Evolutionary conservation across 164 flowering plant species (phyloP), one percentile per base, ranked within the genome.

Genomic region (Annona squamosa): DNA sequence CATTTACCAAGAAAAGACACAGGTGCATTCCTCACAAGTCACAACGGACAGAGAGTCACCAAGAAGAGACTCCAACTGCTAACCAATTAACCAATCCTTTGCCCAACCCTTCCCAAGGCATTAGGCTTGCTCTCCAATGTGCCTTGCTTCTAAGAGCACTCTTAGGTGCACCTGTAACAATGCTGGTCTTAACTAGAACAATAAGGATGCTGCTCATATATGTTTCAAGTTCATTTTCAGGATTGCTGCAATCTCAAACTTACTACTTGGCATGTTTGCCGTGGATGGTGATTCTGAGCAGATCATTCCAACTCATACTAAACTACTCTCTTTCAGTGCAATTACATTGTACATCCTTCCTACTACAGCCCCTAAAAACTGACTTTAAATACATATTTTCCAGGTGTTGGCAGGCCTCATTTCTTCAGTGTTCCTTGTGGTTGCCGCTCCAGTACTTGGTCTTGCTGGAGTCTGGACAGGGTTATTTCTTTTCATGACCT

Each of bases 391-490:
- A 43, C 17, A 48, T 67, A 72, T 41, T 47, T 56, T 78, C 19
- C 84, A 95, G 98, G 78, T 87, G 63, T 52, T 90, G 16, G 85
- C 87, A 77, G 93, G 91, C 72, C 12, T 89, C 61, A 67, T 87
- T 64, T 86, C 99, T 44, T 90, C 94, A 12, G 46, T 80, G 16
- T 90, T 91, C 79, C 48, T 93, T 47, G 77, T 93, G 52, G 81
- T 84, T 63, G 87, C 90, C 78, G 83, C 92, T 80, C 92, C 97
- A 4, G 70, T 67, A 42, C 89, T 73, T 79, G 97, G 99, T 76
- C 90, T 95, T 77, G 82, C 85, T 79, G 99, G 98, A 73, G 87
- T 95, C n/a, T 95, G 98, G 98, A 57, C 84, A 19, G 98, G 99
- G 48, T 77, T 95, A 72, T 88, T 90, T 84, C 86, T 95, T 72